These are phyloP conservation scores for Tagetes erecta DNA, from an alignment of 129 eudicot genomes.

Conservation along the genomic window DNA sequence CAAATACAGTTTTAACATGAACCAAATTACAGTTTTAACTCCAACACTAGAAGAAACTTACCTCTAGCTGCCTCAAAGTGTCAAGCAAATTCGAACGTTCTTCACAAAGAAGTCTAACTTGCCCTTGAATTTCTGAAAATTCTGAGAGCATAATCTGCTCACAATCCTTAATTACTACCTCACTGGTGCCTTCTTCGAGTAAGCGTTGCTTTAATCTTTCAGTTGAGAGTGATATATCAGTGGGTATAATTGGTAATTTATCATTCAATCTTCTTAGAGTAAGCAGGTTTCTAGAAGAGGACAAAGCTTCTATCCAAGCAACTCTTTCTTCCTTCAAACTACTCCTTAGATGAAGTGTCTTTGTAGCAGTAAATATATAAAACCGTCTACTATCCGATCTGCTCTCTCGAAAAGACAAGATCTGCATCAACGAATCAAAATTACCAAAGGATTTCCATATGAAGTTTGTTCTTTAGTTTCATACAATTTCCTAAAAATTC, in stretches of 20 bases:
- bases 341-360: slow-evolving; percentile 80
- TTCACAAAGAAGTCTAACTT: slow-evolving; percentile 41
- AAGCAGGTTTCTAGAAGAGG: slow-evolving; percentile 56
- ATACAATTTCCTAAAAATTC: not conserved
- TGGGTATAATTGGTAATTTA: slow-evolving; percentile 44
- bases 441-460: not conserved
- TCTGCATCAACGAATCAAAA: slow-evolving; percentile 42
- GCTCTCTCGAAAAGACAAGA: slow-evolving; percentile 82
- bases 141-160: slow-evolving; percentile 44
- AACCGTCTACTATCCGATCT: slow-evolving; percentile 74
- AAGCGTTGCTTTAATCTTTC: slow-evolving; percentile 60
- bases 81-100: slow-evolving; percentile 39
- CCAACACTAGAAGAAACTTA: not conserved
- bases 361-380: slow-evolving; percentile 85
- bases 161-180: slow-evolving; percentile 34
- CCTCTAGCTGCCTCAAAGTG: slow-evolving; percentile 41
- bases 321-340: slow-evolving; percentile 62
- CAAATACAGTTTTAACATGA: not conserved
- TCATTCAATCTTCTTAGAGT: slow-evolving; percentile 53
- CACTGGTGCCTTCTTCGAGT: slow-evolving; percentile 43
- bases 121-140: slow-evolving; percentile 44
- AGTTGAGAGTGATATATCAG: slow-evolving; percentile 60
- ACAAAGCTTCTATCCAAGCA: slow-evolving; percentile 83
- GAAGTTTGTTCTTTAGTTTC: not conserved
- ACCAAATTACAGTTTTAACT: not conserved